Percentiles rank a stretch among this genome's conserved stretches.
These are phyloP conservation scores for Cercis canadensis DNA, from an alignment of 306 rosid genomes.

Conservation along the genomic window DNA sequence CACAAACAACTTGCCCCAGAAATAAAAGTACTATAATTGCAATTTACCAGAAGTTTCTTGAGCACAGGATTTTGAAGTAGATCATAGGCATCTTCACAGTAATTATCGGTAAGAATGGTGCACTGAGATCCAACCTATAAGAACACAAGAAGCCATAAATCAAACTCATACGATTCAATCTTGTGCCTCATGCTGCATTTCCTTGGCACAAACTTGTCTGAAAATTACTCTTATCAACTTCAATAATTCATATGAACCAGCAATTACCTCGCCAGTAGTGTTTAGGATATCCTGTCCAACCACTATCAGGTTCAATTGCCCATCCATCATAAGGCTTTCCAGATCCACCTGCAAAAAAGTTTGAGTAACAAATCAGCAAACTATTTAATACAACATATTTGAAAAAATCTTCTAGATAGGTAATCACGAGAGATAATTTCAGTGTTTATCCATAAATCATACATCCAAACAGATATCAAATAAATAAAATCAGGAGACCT, in stretches of 20 bases:
- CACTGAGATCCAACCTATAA: slow-evolving; percentile 84
- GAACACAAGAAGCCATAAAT: slow-evolving; percentile 1
- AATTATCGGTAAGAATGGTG: slow-evolving; percentile 82
- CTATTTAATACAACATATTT: not conserved
- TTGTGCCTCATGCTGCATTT: not conserved
- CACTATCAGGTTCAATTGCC: slow-evolving; percentile 60
- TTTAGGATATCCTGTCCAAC: slow-evolving; percentile 74
- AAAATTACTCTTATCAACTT: slow-evolving; percentile 27
- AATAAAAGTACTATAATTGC: not conserved
- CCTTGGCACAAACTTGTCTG: slow-evolving; percentile 11
- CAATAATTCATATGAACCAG: slow-evolving; percentile 36
- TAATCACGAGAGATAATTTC: too few relatives aligned
- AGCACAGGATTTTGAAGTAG: slow-evolving; percentile 73
- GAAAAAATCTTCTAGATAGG: slow-evolving; percentile 17
- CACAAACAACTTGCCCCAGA: not conserved
- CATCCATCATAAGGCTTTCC: slow-evolving; percentile 70
- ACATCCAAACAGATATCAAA: not conserved
- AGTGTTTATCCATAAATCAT: not conserved
- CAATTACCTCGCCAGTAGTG: slow-evolving; percentile 60
- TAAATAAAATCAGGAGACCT: not conserved
- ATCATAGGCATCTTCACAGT: slow-evolving; percentile 91
- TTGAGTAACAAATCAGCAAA: slow-evolving; percentile 38
- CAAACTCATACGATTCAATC: slow-evolving; percentile 7
- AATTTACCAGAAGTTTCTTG: slow-evolving; percentile 82
- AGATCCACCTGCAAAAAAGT: slow-evolving; percentile 64